Base-by-base conservation (phyloP, 495 filamentous ascomycete genomes). In the Penicillium paradoxum region DNA sequence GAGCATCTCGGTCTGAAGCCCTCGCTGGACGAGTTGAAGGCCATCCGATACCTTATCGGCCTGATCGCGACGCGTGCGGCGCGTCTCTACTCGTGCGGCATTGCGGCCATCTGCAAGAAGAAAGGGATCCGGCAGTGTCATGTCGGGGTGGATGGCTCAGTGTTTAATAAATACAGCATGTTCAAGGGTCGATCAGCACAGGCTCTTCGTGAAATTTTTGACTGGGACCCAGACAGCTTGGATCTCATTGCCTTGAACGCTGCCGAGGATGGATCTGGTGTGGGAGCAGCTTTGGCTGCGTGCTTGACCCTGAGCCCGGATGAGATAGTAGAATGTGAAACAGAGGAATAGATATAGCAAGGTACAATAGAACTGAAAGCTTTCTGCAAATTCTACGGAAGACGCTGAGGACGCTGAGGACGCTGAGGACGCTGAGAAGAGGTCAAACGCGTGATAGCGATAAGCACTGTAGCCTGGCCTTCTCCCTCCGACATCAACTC, bases 121-220 rank as follows among this genome's bases (percentile, higher is more conserved):
- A 95, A 93, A 71, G 78, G 79, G 25, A 83, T 86, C 48, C 68
- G 78, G 41, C 75, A 78, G 4, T 92, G 88, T 74, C 89, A 92
- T 63, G 90, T 96, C n/a, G 91, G 90, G 45, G 91, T 92, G 27
- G 90, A 97, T 59, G 91, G 91, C 10, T 87, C 86, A 2, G 88
- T 95, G 19, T 96, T 96, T 74, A 92, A 91, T 76, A 95, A 93
- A 64, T 95, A 96, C 68, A 87, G 87, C 6, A 86, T 90, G 60
- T 96, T 97, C 75, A 89, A 92, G 73, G 75, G 79, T 7, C 84
- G 91, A 44, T 89, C 87, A 25, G 86, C 87, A 0, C 78, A 84
- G 52, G 91, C 88, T 33, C 79, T 96, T 8, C 81, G 89, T 34
- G 64, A 71, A 15, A 72, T 70, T 30, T 50, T 68, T 14, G 65